Conservation (phyloP, 2,329 filamentous ascomycete species). For the Venturia nashicola region DNA sequence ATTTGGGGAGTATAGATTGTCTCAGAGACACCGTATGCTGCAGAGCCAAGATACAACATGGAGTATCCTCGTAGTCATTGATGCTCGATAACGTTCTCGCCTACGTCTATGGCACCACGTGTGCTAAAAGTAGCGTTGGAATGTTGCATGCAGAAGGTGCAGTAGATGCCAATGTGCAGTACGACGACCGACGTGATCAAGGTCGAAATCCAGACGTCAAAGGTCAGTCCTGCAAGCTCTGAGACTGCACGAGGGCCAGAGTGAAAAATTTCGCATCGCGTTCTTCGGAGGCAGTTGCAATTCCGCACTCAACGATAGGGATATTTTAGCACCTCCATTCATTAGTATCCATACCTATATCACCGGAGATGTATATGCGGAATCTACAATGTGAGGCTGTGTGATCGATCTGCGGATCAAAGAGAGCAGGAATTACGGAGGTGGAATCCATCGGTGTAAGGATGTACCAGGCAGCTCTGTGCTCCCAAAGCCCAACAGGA, state of each 20-base stretch:
- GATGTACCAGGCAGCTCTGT: neutral
- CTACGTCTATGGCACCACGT: neutral
- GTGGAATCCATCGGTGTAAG: neutral
- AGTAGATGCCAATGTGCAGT: neutral
- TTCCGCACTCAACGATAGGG: neutral
- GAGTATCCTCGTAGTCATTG: neutral
- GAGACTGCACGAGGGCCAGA: neutral
- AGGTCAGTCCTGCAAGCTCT: neutral
- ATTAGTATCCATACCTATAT: neutral
- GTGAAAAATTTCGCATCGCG: neutral
- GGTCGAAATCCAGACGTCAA: neutral
- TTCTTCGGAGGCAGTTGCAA: neutral
- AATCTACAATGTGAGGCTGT: neutral
- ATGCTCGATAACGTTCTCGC: neutral
- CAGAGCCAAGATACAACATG: neutral
- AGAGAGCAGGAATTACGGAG: neutral
- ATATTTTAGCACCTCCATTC: neutral
- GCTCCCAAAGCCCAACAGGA: neutral
- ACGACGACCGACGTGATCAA: neutral
- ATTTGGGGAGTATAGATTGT: neutral
- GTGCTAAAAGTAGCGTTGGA: neutral
- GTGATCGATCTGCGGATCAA: neutral
- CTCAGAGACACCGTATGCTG: neutral
- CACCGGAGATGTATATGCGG: neutral
- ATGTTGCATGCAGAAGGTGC: neutral